phyloP scores from a whole-genome alignment of 1,284 basidiomycete genomes.

The Heterobasidion irregulare region DNA sequence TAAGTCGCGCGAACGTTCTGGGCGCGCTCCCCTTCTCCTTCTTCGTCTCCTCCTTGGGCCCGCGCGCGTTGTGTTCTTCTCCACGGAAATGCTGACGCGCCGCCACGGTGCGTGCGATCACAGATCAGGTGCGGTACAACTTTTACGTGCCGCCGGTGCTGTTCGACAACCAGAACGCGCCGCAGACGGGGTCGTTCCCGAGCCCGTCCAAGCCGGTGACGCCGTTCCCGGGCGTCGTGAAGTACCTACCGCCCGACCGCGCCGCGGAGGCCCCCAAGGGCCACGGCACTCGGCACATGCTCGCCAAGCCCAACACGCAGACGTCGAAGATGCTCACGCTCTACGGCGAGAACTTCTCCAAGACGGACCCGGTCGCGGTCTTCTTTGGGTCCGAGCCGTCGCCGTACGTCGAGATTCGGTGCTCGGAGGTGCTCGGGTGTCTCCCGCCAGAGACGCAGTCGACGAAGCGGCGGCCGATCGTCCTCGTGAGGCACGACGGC shows the following conservation, averaged over 20 bases:
- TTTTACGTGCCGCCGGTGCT: conserved; percentile 86
- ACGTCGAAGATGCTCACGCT: conserved; percentile 74
- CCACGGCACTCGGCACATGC: conserved; percentile 54
- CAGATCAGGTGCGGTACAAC: conserved; percentile 83
- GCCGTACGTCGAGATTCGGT: conserved; percentile 80
- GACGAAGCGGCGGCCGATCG: conserved; percentile 67
- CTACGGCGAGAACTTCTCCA: conserved; percentile 87
- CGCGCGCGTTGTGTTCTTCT: background rate
- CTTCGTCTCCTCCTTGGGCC: background rate
- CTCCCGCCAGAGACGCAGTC: conserved; percentile 60
- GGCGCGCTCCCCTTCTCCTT: conserved; percentile 8
- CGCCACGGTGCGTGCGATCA: background rate
- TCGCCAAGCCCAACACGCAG: conserved; percentile 60
- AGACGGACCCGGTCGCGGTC: conserved; percentile 67
- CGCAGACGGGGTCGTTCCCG: conserved; percentile 60
- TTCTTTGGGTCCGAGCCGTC: conserved; percentile 89
- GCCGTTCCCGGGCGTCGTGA: conserved; percentile 78
- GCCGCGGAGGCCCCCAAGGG: conserved; percentile 66
- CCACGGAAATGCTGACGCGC: background rate
- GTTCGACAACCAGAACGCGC: conserved; percentile 65
- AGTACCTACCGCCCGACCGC: conserved; percentile 80
- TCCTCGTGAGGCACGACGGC: conserved; percentile 84
- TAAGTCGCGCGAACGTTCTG: conserved; percentile 22
- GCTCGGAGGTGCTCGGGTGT: conserved; percentile 80
- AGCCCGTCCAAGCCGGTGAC: conserved; percentile 78